Evolutionary conservation across 2,329 filamentous ascomycete species (phyloP), one percentile per base, ranked within the genome.

Genomic region (Bipolaris sorokiniana): DNA sequence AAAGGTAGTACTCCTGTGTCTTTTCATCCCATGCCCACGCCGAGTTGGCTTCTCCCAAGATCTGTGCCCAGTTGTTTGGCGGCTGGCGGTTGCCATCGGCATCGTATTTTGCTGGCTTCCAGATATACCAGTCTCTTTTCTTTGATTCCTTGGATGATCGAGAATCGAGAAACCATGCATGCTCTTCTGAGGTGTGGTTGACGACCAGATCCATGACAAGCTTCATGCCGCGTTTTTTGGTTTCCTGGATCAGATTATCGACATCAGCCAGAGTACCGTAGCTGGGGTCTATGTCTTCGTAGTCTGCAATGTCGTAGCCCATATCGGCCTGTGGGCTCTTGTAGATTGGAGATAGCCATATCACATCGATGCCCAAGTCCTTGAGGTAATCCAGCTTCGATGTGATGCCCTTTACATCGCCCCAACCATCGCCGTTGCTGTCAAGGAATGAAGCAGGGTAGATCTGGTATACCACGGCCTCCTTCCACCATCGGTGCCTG

Each of bases 1-100:
- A 87, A 0, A 93, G 83, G 65, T 91, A 93, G 73, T 91, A 93
- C 74, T 94, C 88, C 23, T 84, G 81, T 0, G 88, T 91, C 18
- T 75, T 73, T 64, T 90, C 86, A 65, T 92, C 90, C 79, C 86
- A 93, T 38, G 86, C 81, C 90, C 89, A 91, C 0, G 83, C 82
- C 51, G 80, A 85, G 50, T 84, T 84, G n/a, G 75, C 75, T 49
- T 75, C 72, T 4, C 77, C 77, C 84, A 90, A 74, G 79, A 86
- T 78, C 75, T 84, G 64, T 76, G 82, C 67, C 83, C 89, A 93
- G 74, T 93, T 93, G 62, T 90, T 93, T 0, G 90, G 90, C 0
- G 90, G 89, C 44, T 88, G 80, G 0, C 87, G 83, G 34, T 83
- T 84, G 0, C 89, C 89, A 20, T 86, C 77, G n/a, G 75, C 65